Evolutionary conservation across 2,329 filamentous ascomycete genomes (phyloP), one percentile per base, ranked within the genome.

Genomic region (Colletotrichum sp.): DNA sequence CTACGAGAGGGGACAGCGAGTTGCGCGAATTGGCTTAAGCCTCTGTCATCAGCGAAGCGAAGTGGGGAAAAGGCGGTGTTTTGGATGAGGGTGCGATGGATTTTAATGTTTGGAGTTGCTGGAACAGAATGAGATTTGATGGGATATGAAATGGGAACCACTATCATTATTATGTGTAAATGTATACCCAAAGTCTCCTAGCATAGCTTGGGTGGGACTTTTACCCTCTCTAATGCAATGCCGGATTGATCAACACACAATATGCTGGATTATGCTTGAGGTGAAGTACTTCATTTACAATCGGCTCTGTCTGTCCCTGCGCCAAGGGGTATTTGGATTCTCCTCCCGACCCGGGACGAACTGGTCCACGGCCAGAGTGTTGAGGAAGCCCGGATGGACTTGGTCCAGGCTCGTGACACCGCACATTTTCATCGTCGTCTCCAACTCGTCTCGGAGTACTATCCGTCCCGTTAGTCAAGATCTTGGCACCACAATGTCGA

Each of bases 351-450:
- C 80, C 3, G 87, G 87, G 19, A 89, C 83, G 59, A 88, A 78
- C 73, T 89, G 86, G 76, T 90, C 88, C 7, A 89, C 84, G 2
- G 84, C 86, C n/a, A 85, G 80, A 0, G 88, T 89, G 73, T 93
- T 92, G 28, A 94, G 82, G 81, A 93, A 84, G 0, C 92, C 91
- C 1, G 92, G 91, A 77, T 92, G 89, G 7, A 92, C 87, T 80
- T 93, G 87, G 69, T 90, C 87, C 12, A 94, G 83, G 76, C 90
- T 88, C 2, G 91, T 93, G 39, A 94, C 87, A 3, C 93, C 93
- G 73, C 92, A 90, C 81, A 93, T 87, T 30, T 90, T 88, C 92
- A 94, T 94, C 3, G 91, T 91, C 3, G 90, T 93, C 78, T 92
- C 89, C 6, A 94, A 82, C 81, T 94, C 92, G 75, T 94, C 92